A percentile compares a stretch with the other conserved stretches of the same genome.
These are phyloP conservation scores for Plantago elongata DNA, from an alignment of 257 asterid genomes.

Conservation along the genomic window DNA sequence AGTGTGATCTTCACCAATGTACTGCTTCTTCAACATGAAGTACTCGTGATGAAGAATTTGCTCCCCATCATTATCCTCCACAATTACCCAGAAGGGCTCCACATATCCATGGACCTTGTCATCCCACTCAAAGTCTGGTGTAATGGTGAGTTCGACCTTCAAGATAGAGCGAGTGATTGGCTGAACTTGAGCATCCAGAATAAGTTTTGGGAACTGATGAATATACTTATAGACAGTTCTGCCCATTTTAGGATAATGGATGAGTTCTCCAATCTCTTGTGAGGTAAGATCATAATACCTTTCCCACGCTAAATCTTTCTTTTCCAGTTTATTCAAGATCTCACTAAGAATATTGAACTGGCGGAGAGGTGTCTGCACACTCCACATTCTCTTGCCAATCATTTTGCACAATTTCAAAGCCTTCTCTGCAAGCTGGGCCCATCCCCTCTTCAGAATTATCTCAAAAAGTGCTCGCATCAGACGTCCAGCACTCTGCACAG, in stretches of 20 bases:
- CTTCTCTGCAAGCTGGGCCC: constrained; percentile 63
- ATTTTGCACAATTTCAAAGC: constrained; percentile 55
- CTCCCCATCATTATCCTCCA: constrained; percentile 58
- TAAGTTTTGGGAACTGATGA: constrained; percentile 51
- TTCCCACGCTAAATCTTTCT: constrained; percentile 65
- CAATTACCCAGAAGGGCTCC: constrained; percentile 59
- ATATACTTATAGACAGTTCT: constrained; percentile 48
- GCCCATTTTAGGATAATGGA: constrained; percentile 52
- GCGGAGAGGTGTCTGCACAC: constrained; percentile 63
- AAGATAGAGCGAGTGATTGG: constrained; percentile 57
- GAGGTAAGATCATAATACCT: constrained; percentile 55
- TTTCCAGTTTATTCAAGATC: constrained; percentile 51
- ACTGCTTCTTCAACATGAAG: constrained; percentile 52
- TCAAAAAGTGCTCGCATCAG: constrained; percentile 59
- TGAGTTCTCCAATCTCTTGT: constrained; percentile 57
- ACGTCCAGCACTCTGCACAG: constrained; percentile 58
- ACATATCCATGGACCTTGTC: constrained; percentile 54
- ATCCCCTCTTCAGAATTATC: constrained; percentile 55
- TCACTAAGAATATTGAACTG: constrained; percentile 52
- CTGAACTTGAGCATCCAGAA: constrained; percentile 51
- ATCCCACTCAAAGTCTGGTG: constrained; percentile 61
- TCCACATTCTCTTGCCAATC: constrained; percentile 61
- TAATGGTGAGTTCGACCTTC: constrained; percentile 46
- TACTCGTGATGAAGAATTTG: constrained; percentile 50
- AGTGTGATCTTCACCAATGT: constrained; percentile 47